Base-by-base conservation (phyloP, 208 protist species). In the Endotrypanum monterogeii region DNA sequence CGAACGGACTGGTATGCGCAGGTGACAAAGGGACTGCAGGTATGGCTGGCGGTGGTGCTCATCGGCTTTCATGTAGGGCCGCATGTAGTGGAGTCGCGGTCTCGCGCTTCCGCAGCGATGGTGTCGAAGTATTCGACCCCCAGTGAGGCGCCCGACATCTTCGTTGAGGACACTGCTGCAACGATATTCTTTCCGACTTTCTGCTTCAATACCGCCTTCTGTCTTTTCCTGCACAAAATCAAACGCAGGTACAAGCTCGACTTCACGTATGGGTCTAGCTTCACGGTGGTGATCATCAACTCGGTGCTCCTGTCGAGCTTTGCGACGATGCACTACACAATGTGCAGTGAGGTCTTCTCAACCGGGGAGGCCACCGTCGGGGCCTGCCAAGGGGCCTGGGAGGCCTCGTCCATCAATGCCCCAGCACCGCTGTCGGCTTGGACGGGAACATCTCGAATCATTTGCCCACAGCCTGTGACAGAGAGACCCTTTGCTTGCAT, bases 181-280 rank as follows among this genome's bases (percentile, higher is more conserved):
- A 78, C 68, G 44, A 70, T 96, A n/a, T 94, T 94, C 70, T 88
- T 94, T 44, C 89, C 89, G n/a, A 82, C 80, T 23, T 94, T 92
- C 73, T 87, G 78, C 63, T 79, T 75, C 62, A 79, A 79, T 28
- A 86, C 66, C 35, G 66, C 79, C 16, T 71, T 91, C 20, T 92
- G 92, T 41, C 52, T 91, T 16, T 65, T 87, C 7, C 41, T 91
- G n/a, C 89, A 96, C 82, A 93, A 91, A 80, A 63, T 86, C 55
- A 93, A 93, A 78, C 83, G 92, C 16, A 65, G 68, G 7, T 86
- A 79, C 80, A 28, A 76, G 28, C 73, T 96, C 14, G 82, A 80
- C 74, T 72, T 94, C 25, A 94, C 92, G 51, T 96, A 96, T 65
- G 88, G 86, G 28, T 55, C 87, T 9, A 88, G 60, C 58, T 55